phyloP scores from a whole-genome alignment of 2,329 filamentous ascomycete genomes.

The Uncinocarpus reesii region DNA sequence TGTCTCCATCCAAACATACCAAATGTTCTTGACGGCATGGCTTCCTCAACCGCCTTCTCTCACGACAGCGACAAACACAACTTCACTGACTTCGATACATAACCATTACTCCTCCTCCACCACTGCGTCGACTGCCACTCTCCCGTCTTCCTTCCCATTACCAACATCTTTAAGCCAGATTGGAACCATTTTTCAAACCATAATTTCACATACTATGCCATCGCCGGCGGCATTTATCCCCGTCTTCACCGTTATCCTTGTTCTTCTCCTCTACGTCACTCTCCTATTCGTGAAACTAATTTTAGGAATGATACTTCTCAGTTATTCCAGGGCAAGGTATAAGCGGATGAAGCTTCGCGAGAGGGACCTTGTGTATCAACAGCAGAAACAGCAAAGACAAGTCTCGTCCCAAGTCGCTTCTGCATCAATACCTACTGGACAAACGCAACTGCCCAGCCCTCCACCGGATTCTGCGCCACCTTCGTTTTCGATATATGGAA shows the following conservation, averaged over 20 bases:
- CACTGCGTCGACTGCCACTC: slow-evolving; percentile 22
- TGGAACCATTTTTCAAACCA: slow-evolving; percentile 28
- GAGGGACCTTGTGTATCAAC: slow-evolving; percentile 20
- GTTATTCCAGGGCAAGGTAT: slow-evolving; percentile 69
- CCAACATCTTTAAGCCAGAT: slow-evolving; percentile 7
- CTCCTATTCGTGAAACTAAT: slow-evolving; percentile 76
- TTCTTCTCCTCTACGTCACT: slow-evolving; percentile 74
- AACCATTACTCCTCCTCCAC: slow-evolving; percentile 36
- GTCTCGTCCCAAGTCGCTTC: slow-evolving; percentile 1
- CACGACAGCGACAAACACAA: slow-evolving; percentile 22
- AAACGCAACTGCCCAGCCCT: slow-evolving; percentile 12
- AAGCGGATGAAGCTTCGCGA: slow-evolving; percentile 66
- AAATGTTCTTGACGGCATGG: slow-evolving; percentile 91
- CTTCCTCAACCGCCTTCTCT: slow-evolving; percentile 57
- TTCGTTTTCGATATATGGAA: slow-evolving; percentile 31
- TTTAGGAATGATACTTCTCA: slow-evolving; percentile 76
- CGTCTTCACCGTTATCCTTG: slow-evolving; percentile 62
- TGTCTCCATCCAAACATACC: slow-evolving; percentile 87
- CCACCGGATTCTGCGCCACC: slow-evolving; percentile 21
- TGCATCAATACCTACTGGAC: slow-evolving; percentile 3
- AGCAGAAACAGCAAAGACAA: slow-evolving; percentile 11
- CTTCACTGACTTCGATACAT: slow-evolving; percentile 37
- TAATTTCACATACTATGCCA: slow-evolving; percentile 35
- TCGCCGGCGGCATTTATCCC: slow-evolving; percentile 34
- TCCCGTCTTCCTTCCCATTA: slow-evolving; percentile 20